phyloP scores from a whole-genome alignment of 306 rosid genomes.

The Malus orientalis region DNA sequence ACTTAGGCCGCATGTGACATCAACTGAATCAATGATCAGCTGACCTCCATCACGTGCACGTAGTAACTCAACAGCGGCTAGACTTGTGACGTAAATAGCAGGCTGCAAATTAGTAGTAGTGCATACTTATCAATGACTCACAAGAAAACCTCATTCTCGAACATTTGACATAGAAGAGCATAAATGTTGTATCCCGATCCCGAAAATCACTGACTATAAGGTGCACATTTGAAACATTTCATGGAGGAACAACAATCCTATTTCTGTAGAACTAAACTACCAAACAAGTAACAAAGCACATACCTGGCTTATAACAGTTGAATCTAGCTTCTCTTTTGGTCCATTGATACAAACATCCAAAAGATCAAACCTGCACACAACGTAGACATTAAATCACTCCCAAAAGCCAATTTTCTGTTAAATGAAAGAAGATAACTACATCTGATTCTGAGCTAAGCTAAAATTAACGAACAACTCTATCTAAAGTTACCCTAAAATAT shows the following conservation, averaged over 20 bases:
- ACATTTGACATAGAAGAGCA: background rate
- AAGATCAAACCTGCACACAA: conserved; percentile 74
- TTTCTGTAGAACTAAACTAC: background rate
- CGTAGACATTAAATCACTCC: background rate
- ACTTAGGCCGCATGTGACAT: conserved; percentile 93
- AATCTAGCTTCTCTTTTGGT: conserved; percentile 87
- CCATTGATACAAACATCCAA: conserved; percentile 85
- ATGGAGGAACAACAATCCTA: background rate
- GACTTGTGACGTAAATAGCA: conserved; percentile 93
- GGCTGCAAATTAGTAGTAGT: conserved; percentile 57
- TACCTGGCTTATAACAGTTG: conserved; percentile 90
- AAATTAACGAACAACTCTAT: background rate
- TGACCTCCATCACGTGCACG: conserved; percentile 84
- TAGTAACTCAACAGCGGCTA: conserved; percentile 93
- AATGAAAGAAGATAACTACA: background rate
- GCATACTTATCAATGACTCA: conserved; percentile 12
- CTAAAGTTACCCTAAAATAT: conserved; percentile 57
- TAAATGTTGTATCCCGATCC: background rate
- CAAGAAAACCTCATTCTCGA: background rate
- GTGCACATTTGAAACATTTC: background rate
- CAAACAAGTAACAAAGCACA: background rate
- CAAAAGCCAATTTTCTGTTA: background rate
- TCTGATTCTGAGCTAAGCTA: background rate
- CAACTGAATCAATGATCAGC: conserved; percentile 84
- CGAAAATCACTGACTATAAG: background rate